Evolutionary conservation across 148 eudicot species (phyloP), one percentile per base, ranked within the genome.

Genomic region (Camellia granthamiana): DNA sequence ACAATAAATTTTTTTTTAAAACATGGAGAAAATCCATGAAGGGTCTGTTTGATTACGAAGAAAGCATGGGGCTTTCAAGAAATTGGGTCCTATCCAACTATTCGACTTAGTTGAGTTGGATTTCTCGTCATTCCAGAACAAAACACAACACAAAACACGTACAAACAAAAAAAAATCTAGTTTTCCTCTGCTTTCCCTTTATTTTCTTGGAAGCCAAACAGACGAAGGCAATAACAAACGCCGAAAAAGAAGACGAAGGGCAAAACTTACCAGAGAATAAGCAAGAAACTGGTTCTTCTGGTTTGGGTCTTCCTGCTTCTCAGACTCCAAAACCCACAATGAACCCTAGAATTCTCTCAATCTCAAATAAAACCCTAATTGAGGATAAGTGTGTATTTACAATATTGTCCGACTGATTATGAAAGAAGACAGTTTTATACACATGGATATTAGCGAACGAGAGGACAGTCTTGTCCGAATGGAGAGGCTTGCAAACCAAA

Each of bases 271-370:
- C 56, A 18, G 74, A 71, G 10, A 23, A 23, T 23, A 21, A 12
- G 60, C 16, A 56, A 14, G 11, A 56, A 56, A 56, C 15, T 56
- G 18, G 12, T 56, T 56, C 5, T 49, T 49, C 52, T 49, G 7
- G 52, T 3, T 18, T 54, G 74, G 30, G 11, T 10, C 58, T 47
- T 47, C 58, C 18, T 23, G 14, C 51, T 21, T 46, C 51, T 19
- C 38, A 43, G 11, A 71, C 51, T 9, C 74, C 30, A 8, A 70
- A 49, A 70, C 74, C 58, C 56, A 10, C 15, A 54, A 71, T 49
- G 49, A 71, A 71, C 74, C 74, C 74, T 71, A 71, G 74, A 56
- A 56, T 8, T 56, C 52, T 49, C 6, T 5, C 52, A 30, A 30
- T 49, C 52, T 49, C 5, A 4, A 7, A 49, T 49, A 49, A 49